Evolutionary conservation across 2,329 filamentous ascomycete species (phyloP), one percentile per base, ranked within the genome.

Genomic region (Colletotrichum sp.): DNA sequence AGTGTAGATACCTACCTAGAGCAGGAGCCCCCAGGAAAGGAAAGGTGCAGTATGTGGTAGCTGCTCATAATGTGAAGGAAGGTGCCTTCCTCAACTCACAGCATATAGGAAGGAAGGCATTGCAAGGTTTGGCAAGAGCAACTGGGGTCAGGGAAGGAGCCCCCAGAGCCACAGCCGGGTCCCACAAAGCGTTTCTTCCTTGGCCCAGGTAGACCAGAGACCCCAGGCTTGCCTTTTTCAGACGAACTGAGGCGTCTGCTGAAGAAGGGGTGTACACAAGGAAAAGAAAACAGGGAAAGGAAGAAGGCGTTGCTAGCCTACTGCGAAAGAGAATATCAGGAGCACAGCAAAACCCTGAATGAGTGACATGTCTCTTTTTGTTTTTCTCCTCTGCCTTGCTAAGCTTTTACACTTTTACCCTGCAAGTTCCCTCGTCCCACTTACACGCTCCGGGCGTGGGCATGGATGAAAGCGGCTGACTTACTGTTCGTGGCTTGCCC

Each of bases 341-440:
- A 52, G n/a, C 44, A 52, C n/a, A 52, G 44, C n/a, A 52, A 21
- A 52, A 21, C 44, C 44, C 44, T 52, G 21, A 60, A 67, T 21
- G 69, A 7, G 21, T n/a, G 8, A 21, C 18, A 67, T 39, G 24
- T 21, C 57, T 30, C n/a, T 36, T 13, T 15, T 5, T 16, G 62
- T 15, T 32, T 28, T n/a, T 70, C 57, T 15, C 30, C 10, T 70
- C 44, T 36, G 28, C 57, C 32, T 52, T 62, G 57, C 59, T 34
- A 68, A 76, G 44, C 44, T 52, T 64, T 59, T 69, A 59, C 73
- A 75, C 64, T 36, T 60, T 21, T 24, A 8, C 9, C 26, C 57
- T 55, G 70, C 70, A 73, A 49, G 21, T 24, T 68, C 21, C 73
- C 73, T 65, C 70, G 34, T 68, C 21, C 73, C 70, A 73, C 70